Conservation (phyloP, 106 monocot genomes). For the Phalaenopsis equestris region DNA sequence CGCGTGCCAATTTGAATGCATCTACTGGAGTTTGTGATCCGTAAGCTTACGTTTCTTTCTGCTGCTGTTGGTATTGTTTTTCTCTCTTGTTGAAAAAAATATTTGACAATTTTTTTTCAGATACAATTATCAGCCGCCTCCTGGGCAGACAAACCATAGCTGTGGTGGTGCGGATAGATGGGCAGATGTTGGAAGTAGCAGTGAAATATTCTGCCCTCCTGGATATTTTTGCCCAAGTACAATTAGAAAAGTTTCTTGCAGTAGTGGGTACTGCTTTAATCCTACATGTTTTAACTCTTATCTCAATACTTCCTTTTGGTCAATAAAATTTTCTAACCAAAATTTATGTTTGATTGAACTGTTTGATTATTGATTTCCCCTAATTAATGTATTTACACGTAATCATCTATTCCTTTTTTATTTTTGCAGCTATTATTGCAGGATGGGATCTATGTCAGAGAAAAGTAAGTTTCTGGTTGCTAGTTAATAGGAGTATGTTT, state of each 20-base stretch:
- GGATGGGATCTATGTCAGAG: conserved; percentile 40
- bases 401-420: neutral
- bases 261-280: conserved; percentile 43
- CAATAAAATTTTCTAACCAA: neutral
- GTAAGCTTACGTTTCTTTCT: conserved; percentile 31
- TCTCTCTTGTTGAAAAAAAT: neutral
- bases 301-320: neutral
- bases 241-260: conserved; percentile 33
- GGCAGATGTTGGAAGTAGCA: conserved; percentile 39
- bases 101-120: conserved; percentile 18
- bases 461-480: conserved; percentile 23
- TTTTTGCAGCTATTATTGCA: conserved; percentile 53
- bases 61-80: neutral
- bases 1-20: conserved; percentile 33
- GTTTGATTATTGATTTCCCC: neutral
- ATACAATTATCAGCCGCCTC: conserved; percentile 52
- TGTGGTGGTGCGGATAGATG: conserved; percentile 65
- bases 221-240: conserved; percentile 58
- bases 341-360: neutral
- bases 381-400: neutral
- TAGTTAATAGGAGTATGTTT: neutral
- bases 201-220: conserved; percentile 46
- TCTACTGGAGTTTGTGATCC: conserved; percentile 59
- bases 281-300: neutral
- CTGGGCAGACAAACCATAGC: conserved; percentile 31